Conservation (phyloP, 345 rosid species). For the Streptanthus diversifolius region DNA sequence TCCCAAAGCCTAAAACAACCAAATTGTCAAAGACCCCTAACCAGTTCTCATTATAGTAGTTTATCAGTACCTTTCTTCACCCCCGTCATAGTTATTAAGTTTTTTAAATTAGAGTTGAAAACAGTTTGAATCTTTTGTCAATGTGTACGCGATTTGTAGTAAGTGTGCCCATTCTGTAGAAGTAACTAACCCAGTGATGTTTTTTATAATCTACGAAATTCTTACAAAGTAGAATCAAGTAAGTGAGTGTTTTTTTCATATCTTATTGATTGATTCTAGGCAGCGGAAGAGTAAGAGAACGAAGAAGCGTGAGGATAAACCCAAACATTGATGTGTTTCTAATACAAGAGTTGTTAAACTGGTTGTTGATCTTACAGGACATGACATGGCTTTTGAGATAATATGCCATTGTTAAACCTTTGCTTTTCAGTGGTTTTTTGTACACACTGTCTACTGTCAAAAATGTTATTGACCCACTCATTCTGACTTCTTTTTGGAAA, state of each 20-base stretch:
- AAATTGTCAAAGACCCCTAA: background rate
- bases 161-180: background rate
- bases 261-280: constrained; percentile 15
- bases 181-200: background rate
- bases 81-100: background rate
- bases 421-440: constrained; percentile 26
- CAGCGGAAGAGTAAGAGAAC: constrained; percentile 18
- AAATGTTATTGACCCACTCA: constrained; percentile 11
- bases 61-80: background rate
- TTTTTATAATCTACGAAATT: background rate
- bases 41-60: too few species aligned
- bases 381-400: constrained; percentile 15
- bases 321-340: constrained; percentile 23
- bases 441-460: constrained; percentile 11
- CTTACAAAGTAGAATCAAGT: background rate
- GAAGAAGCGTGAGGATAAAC: background rate
- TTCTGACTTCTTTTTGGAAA: background rate
- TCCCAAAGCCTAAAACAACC: background rate
- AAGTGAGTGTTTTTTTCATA: background rate
- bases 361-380: constrained; percentile 18
- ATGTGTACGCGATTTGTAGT: background rate
- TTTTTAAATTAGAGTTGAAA: background rate
- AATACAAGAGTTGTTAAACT: constrained; percentile 13
- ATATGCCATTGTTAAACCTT: constrained; percentile 3
- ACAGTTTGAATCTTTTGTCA: background rate